Base-by-base conservation (phyloP, 306 rosid species). In the Sophora flavescens region DNA sequence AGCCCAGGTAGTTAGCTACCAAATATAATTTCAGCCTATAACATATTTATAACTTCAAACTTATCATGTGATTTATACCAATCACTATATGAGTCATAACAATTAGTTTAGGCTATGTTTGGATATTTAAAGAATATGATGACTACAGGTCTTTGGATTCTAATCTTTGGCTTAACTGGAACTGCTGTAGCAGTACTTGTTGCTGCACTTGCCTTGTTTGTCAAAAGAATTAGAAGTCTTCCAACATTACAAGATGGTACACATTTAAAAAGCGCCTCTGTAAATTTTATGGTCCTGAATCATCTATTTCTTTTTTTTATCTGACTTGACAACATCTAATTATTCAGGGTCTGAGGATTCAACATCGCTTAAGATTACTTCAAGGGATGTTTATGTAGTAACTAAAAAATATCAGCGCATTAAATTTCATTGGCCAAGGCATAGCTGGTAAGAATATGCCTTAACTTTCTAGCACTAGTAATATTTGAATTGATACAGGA, bases 391-490 rank as follows among this genome's bases (percentile, higher is more conserved):
- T 61, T 79, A 85, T 76, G 73, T 50, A 13, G 91, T 88, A 4
- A 87, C 91, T 45, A 18, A 80, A 80, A 82, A 78, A 88, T 73
- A 82, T 87, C 47, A 51, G 60, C 52, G 41, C 81, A 68, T 66
- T 81, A 17, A 91, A 91, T 79, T 87, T 72, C 79, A 80, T 91
- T 41, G 96, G 91, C 76, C 89, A 88, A 87, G 91, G 96, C 39
- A 63, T 73, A 47, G 89, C 93, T 14, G 93, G 96, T 91, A 64
- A 85, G 82, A 47, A 44, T 8, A 42, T 50, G 62, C 42, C 59
- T 68, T 32, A 18, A 45, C 50, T 77, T 30, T 78, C 15, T 13
- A 13, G 12, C 59, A 45, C 35, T 22, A 22, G 22, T 22, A 22
- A 22, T 22, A 22, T 22, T 22, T 22, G 22, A 22, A 22, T 22